Base-by-base conservation (phyloP, 352 stramenopile species). In the Thraustotheca clavata region DNA sequence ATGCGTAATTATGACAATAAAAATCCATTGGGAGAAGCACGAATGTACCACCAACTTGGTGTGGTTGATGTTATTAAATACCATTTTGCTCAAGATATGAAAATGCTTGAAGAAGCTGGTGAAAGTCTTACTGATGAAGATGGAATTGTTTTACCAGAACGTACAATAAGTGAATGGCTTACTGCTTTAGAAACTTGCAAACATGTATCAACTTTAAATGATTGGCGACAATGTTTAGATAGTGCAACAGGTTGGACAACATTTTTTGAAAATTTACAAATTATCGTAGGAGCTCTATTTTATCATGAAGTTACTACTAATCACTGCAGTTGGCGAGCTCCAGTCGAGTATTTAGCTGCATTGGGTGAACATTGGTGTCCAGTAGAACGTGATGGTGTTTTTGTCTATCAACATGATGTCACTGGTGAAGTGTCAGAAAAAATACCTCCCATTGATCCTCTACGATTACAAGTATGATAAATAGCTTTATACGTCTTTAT, bases 181-280 rank as follows among this genome's bases (percentile, higher is more conserved):
- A 31, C 63, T 0, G 72, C 71, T 0, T 49, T 89, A 8, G 54
- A 54, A 6, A 62, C 69, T 11, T 73, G 74, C 7, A 84, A 75
- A 52, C 72, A 61, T 33, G 83, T 92, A 74, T 78, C 79, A 0
- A 73, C 69, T 6, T 62, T 92, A 6, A 79, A 78, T 9, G 79
- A 89, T 31, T 92, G 83, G 83, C 83, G 74, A 18, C 82, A 89
- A 49, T 92, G 89, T 52, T 65, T 92, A 7, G 81, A 92, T 40
- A 60, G 72, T 0, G 43, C 59, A 27, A 79, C 76, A 1, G 78
- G 83, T 52, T 49, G 72, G 24, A 74, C 78, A 87, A 83, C 66
- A 69, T 70, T 12, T 75, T 54, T 20, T 22, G 20, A 41, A 20
- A 16, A 47, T 20, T 31, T 33, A 59, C 1, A 38, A 38, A 59